Evolutionary conservation across 768 basidiomycete genomes (phyloP), one percentile per base, ranked within the genome.

Genomic region (Boletus coccyginus): DNA sequence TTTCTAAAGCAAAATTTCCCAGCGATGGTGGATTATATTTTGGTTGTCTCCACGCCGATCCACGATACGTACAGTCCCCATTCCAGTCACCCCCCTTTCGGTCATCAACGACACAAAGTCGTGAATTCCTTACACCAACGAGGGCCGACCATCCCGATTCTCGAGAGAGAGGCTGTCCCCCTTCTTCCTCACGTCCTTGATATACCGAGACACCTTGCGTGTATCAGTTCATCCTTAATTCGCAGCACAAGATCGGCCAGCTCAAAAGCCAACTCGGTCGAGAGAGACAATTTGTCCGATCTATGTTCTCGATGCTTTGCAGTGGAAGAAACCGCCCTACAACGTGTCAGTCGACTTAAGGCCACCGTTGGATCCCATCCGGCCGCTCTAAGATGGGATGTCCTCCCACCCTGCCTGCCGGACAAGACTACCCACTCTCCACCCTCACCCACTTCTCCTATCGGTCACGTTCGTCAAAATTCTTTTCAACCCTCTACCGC

Each of bases 1-100:
- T 94, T 93, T 69, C 73, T 93, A 10, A 75, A 77, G 41, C 81
- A 83, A 38, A 88, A 81, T 62, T 61, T 80, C 29, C 76, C 80
- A 3, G 81, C 80, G 19, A 94, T 95, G 88, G 75, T 87, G 52
- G 89, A 94, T 58, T 95, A 94, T 63, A 82, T 91, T 60, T 62
- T 77, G 33, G 78, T 82, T 31, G 83, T 92, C n/a, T 91, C 89
- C 9, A 85, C 85, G 1, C 81, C 82, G 31, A 29, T 64, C 53
- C 55, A 68, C 19, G 65, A 57, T 66, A 60, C 65, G 56, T 59
- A 45, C 70, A 62, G 51, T 45, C 56, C 62, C 39, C 64, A 66
- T 12, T 68, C 68, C 24, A 64, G 71, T 56, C 61, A 66, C 41
- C 53, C 64, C 17, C 24, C 67, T 45, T 75, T 78, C 46, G 75